phyloP scores from a whole-genome alignment of 169 alveolate species.

The Cytauxzoon felis region DNA sequence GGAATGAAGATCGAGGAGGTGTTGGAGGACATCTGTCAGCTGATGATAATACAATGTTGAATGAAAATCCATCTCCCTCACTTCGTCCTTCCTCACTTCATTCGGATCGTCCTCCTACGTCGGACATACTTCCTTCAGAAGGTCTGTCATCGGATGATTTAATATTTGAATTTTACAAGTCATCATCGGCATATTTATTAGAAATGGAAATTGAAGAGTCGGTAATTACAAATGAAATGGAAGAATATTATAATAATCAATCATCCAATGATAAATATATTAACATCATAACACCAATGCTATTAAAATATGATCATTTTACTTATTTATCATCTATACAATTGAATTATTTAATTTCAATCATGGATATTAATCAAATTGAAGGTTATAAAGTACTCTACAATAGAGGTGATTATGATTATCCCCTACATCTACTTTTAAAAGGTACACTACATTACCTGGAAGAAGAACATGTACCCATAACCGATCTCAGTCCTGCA shows the following conservation, averaged over 20 bases:
- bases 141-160: conserved; percentile 16
- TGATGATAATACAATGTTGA: too few species aligned
- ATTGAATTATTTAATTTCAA: conserved; percentile 4
- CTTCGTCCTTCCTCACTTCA: too few species aligned
- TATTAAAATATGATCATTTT: background rate
- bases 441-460: too few species aligned
- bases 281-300: background rate
- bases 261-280: background rate
- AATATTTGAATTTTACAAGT: conserved; percentile 4
- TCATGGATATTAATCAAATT: background rate
- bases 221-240: background rate
- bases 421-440: too few species aligned
- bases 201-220: conserved; percentile 4
- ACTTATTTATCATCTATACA: background rate
- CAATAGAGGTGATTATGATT: background rate
- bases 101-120: too few species aligned
- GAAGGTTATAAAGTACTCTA: background rate
- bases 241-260: conserved; percentile 5
- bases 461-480: too few species aligned
- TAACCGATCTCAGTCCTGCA: too few species aligned
- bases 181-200: conserved; percentile 8
- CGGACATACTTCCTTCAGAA: too few species aligned
- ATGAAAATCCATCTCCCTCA: too few species aligned
- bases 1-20: too few species aligned
- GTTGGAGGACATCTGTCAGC: too few species aligned